Percentiles rank a stretch among this genome's conserved stretches.
Conservation (phyloP, 176 grass and related monocot species). For the Rhipidocladum racemiflorum region DNA sequence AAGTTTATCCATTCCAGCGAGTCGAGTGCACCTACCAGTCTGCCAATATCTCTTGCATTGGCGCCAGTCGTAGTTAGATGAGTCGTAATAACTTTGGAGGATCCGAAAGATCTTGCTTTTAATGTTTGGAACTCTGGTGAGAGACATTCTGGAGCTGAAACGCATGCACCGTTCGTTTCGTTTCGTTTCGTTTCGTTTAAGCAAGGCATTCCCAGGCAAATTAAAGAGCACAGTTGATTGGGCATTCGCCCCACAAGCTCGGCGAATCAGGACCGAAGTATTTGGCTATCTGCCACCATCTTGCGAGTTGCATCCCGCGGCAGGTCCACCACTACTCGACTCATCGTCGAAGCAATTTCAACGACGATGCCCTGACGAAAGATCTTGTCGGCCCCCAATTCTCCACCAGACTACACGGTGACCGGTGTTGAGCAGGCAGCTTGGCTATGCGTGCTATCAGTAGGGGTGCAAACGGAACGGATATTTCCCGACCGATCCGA, state of each 20-base stretch:
- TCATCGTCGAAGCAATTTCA: conserved; percentile 9
- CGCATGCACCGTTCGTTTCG: not conserved
- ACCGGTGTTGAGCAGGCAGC: not conserved
- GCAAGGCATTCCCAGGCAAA: not conserved
- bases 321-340: not conserved
- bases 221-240: not conserved
- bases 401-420: not conserved
- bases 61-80: not conserved
- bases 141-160: not conserved
- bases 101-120: not conserved
- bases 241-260: not conserved
- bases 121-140: not conserved
- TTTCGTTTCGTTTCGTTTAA: not conserved
- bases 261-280: not conserved
- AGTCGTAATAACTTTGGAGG: not conserved
- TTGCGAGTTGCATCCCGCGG: not conserved
- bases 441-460: too few species aligned
- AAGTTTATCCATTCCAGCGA: too few species aligned
- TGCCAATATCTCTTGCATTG: not conserved
- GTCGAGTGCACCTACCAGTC: not conserved
- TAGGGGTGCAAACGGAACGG: too few species aligned
- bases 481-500: too few species aligned
- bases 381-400: not conserved
- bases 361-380: conserved; percentile 22
- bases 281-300: not conserved